These are phyloP conservation scores for Aspergillus mulundensis DNA, from an alignment of 495 filamentous ascomycete species.

Conservation along the genomic window DNA sequence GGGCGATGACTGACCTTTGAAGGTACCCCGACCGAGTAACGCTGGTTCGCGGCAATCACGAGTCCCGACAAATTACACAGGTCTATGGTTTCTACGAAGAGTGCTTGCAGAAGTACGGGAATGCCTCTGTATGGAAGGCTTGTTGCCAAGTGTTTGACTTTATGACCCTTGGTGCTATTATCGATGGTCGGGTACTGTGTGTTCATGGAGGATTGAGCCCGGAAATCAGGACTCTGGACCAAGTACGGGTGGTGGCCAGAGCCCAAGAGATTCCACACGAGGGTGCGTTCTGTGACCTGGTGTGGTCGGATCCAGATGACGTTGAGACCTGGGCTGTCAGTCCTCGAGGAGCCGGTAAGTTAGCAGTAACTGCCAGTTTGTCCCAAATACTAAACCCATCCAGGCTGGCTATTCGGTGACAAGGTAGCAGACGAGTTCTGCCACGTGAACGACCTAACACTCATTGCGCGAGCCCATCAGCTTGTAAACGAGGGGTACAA, in stretches of 20 bases:
- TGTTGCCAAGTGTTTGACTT: conserved; percentile 99
- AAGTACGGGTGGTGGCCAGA: conserved; percentile 93
- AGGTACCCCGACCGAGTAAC: conserved; percentile 95
- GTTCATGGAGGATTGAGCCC: conserved; percentile 96
- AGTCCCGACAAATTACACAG: conserved; percentile 96
- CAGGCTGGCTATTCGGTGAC: conserved; percentile 91
- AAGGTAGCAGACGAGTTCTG: conserved; percentile 99
- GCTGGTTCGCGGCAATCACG: conserved; percentile 94
- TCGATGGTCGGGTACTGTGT: conserved; percentile 94
- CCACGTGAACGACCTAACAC: conserved; percentile 90
- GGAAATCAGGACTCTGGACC: conserved; percentile 93
- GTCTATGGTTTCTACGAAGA: conserved; percentile 99
- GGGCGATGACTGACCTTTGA: background rate
- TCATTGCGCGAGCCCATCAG: conserved; percentile 95
- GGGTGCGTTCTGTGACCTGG: conserved; percentile 95
- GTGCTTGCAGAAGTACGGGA: conserved; percentile 96
- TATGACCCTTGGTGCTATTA: conserved; percentile 89
- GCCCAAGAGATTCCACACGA: conserved; percentile 98
- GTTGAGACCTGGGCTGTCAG: conserved; percentile 98
- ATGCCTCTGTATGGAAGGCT: conserved; percentile 97
- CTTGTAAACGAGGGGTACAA: conserved; percentile 98
- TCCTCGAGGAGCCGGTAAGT: conserved; percentile 74
- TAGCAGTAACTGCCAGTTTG: background rate
- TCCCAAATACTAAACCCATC: background rate
- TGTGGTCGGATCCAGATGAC: conserved; percentile 98